Percentiles rank a stretch among this genome's conserved stretches.
These are phyloP conservation scores for Ajuga chamaepitys DNA, from an alignment of 257 asterid genomes.

Conservation along the genomic window DNA sequence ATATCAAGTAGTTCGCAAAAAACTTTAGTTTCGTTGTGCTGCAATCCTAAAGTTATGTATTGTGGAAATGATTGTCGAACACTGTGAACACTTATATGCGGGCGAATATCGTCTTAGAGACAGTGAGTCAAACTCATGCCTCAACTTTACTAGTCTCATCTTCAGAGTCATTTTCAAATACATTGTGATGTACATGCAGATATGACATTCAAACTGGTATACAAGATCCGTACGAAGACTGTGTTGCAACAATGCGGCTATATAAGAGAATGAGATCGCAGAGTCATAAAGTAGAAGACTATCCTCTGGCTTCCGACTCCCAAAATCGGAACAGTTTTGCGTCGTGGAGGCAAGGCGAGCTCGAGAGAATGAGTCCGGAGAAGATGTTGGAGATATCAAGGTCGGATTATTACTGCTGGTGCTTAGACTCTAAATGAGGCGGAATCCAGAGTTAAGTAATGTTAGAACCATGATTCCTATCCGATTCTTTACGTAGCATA, in stretches of 20 bases:
- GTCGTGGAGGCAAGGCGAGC: constrained; percentile 66
- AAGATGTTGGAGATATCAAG: constrained; percentile 63
- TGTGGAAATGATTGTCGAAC: too few species aligned
- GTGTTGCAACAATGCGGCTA: constrained; percentile 72
- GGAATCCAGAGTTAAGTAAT: not conserved
- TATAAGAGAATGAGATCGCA: constrained; percentile 76
- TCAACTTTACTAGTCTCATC: too few species aligned
- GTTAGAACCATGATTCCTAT: not conserved
- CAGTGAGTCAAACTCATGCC: too few species aligned
- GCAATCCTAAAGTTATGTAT: too few species aligned
- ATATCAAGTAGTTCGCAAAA: too few species aligned
- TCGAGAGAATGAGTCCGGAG: constrained; percentile 79
- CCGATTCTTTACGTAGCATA: not conserved
- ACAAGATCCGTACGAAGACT: constrained; percentile 90
- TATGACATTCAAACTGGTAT: constrained; percentile 74
- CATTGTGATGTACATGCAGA: constrained; percentile 21
- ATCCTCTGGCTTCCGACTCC: constrained; percentile 60
- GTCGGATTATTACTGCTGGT: constrained; percentile 89
- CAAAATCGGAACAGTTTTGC: constrained; percentile 70
- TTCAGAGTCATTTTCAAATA: too few species aligned
- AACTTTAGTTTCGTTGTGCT: too few species aligned
- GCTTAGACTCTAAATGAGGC: constrained; percentile 48
- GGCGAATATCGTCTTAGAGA: too few species aligned
- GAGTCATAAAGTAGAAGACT: constrained; percentile 43
- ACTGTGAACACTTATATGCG: too few species aligned